phyloP scores from a whole-genome alignment of 306 rosid genomes.

The Abrus precatorius region DNA sequence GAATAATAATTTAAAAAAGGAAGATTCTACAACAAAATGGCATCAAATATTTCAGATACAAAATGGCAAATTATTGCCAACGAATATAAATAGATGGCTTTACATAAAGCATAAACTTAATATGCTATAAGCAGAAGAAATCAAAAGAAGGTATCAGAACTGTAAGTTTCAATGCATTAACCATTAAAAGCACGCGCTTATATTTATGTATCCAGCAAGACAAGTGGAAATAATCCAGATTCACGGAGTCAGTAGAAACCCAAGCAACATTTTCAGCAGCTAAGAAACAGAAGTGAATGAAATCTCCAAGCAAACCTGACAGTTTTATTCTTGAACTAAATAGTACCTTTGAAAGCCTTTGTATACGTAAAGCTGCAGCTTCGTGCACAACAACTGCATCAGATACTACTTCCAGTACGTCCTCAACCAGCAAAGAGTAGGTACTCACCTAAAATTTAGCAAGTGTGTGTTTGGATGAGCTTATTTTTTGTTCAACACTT shows the following conservation, averaged over 20 bases:
- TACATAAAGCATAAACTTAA: conserved; percentile 1
- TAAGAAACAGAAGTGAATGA: not conserved
- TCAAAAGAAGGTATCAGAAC: not conserved
- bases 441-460: conserved; percentile 77
- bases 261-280: conserved; percentile 19
- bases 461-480: not conserved
- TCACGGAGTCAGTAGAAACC: not conserved
- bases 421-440: conserved; percentile 89
- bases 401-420: conserved; percentile 82
- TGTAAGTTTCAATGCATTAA: not conserved
- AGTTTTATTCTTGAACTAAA: conserved; percentile 14
- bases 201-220: conserved; percentile 21
- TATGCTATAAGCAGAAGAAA: conserved; percentile 3
- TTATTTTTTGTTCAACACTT: not conserved
- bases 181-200: conserved; percentile 14
- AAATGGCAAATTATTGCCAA: not conserved
- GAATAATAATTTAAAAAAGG: not conserved
- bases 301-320: conserved; percentile 22
- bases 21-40: not conserved
- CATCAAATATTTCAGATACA: conserved; percentile 15
- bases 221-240: conserved; percentile 7
- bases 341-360: conserved; percentile 89
- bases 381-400: conserved; percentile 87
- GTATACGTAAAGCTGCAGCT: conserved; percentile 92
- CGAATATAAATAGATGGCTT: not conserved